Conservation (phyloP, 108 stramenopile species). For the Phaeodactylum tricornutum region DNA sequence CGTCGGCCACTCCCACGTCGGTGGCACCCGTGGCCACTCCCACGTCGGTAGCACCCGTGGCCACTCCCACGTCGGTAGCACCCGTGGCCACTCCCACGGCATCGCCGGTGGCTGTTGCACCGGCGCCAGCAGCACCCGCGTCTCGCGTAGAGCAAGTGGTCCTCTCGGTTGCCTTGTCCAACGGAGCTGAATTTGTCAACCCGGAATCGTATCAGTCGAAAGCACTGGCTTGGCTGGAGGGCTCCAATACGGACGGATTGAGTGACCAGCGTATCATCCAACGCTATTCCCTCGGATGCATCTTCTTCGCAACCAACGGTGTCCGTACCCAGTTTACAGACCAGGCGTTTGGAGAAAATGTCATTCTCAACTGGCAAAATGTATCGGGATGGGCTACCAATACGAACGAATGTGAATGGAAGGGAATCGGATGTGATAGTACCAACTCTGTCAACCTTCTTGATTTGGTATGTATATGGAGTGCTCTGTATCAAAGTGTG, state of each 20-base stretch:
- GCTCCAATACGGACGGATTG: background rate
- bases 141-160: background rate
- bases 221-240: conserved; percentile 8
- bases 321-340: conserved; percentile 8
- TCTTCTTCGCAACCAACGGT: conserved; percentile 13
- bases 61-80: conserved; percentile 9
- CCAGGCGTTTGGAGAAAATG: conserved; percentile 5
- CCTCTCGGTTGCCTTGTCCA: background rate
- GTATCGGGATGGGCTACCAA: background rate
- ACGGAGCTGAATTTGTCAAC: conserved; percentile 3
- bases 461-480: conserved; percentile 6
- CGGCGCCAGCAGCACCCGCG: background rate
- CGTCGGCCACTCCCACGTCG: background rate
- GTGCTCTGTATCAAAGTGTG: conserved; percentile 13
- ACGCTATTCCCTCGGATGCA: conserved; percentile 14
- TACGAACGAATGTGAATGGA: conserved; percentile 7
- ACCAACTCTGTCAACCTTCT: background rate
- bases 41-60: background rate
- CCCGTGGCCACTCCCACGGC: conserved; percentile 9
- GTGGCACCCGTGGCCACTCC: too few species aligned
- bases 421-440: background rate
- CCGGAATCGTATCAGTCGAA: conserved; percentile 8
- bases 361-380: background rate
- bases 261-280: conserved; percentile 4
- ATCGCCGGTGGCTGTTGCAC: background rate